Evolutionary conservation across 306 rosid genomes (phyloP).

Genomic region (Phaseolus lunatus): DNA sequence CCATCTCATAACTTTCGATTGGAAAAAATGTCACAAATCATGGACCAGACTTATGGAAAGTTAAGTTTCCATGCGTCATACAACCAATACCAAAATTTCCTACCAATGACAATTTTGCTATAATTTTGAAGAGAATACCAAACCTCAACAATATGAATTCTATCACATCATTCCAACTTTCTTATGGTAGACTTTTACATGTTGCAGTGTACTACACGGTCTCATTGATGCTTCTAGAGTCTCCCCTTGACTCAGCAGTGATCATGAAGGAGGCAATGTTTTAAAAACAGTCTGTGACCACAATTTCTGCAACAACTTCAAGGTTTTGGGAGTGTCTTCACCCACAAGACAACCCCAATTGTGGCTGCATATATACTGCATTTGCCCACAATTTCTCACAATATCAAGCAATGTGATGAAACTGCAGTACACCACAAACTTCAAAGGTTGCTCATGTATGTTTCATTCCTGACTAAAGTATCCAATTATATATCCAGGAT

Average conservation of each 20-base stretch:
- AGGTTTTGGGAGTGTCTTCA: neutral
- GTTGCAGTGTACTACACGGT: neutral
- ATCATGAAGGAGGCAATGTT: neutral
- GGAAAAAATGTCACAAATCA: neutral
- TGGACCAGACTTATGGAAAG: neutral
- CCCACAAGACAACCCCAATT: too few species aligned
- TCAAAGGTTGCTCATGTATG: neutral
- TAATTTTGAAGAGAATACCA: neutral
- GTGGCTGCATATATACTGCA: too few species aligned
- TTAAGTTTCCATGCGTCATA: neutral
- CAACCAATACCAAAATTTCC: neutral
- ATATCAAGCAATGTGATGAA: too few species aligned
- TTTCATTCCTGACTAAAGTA: neutral
- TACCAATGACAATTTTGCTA: neutral
- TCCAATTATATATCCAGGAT: neutral
- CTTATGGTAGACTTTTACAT: neutral
- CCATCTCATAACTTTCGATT: neutral
- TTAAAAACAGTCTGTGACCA: neutral
- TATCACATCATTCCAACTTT: neutral
- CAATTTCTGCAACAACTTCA: neutral
- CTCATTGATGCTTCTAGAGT: neutral
- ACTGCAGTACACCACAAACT: neutral
- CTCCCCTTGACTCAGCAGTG: neutral
- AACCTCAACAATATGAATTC: neutral
- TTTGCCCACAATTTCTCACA: too few species aligned